Evolutionary conservation across 306 rosid genomes (phyloP).

Genomic region (Quercus aquifolioides): DNA sequence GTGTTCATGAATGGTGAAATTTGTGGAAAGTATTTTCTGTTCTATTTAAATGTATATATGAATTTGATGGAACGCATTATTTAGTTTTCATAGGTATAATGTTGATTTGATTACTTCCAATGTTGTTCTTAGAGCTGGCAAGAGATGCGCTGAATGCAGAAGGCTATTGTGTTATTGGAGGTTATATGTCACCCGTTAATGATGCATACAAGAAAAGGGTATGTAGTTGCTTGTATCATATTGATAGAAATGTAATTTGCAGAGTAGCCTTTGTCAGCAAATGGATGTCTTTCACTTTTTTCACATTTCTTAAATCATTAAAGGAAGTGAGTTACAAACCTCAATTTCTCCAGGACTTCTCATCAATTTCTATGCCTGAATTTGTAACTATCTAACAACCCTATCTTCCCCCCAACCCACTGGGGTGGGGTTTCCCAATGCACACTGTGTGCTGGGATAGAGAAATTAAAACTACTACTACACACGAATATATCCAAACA

Average conservation of each 20-base stretch:
- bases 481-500: no score
- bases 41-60: background rate
- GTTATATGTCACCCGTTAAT: slow-evolving; percentile 90
- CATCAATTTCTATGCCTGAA: no score
- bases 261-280: background rate
- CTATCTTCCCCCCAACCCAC: background rate
- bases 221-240: slow-evolving; percentile 11
- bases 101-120: background rate
- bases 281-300: background rate
- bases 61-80: background rate
- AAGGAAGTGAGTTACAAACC: background rate
- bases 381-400: background rate
- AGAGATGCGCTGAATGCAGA: slow-evolving; percentile 69
- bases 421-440: no score
- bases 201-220: slow-evolving; percentile 92
- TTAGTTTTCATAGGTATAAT: background rate
- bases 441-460: no score
- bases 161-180: slow-evolving; percentile 82
- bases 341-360: background rate
- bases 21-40: background rate
- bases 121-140: slow-evolving; percentile 63
- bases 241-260: background rate
- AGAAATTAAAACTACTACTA: no score
- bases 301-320: background rate
- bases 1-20: background rate